phyloP scores from a whole-genome alignment of 2,329 filamentous ascomycete genomes.

The Fusarium tanahbumbuense region DNA sequence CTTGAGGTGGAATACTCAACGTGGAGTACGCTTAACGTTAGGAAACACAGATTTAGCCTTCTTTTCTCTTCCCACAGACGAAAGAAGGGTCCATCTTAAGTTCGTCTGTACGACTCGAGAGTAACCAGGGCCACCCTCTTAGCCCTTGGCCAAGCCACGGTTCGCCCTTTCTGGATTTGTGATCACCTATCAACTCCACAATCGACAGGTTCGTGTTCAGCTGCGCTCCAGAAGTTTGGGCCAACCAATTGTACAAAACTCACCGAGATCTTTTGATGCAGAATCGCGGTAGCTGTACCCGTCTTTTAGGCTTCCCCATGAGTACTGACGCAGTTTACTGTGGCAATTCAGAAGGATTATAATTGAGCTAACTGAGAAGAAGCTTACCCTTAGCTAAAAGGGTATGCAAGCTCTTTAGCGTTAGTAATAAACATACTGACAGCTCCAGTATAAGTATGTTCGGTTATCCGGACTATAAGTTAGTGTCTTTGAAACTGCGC shows the following conservation, averaged over 20 bases:
- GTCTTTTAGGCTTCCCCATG: neutral
- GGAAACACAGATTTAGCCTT: conserved; percentile 14
- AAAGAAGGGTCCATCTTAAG: neutral
- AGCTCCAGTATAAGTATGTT: neutral
- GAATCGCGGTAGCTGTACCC: neutral
- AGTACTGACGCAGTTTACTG: conserved; percentile 7
- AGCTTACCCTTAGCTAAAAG: neutral
- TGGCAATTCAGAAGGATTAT: neutral
- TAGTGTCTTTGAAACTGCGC: neutral
- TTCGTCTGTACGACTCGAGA: neutral
- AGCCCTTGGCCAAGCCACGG: conserved; percentile 3
- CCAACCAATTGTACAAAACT: conserved; percentile 12
- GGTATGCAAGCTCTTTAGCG: neutral
- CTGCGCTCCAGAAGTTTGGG: conserved; percentile 9
- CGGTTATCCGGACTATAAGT: neutral
- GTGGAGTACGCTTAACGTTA: neutral
- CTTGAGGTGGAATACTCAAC: neutral
- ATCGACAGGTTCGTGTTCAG: neutral
- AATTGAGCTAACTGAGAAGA: neutral
- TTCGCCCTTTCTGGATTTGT: conserved; percentile 22
- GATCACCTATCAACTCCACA: conserved; percentile 16
- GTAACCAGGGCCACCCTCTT: neutral
- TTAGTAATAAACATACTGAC: neutral
- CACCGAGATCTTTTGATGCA: neutral
- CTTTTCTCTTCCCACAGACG: conserved; percentile 17